Evolutionary conservation across 371 early-diverging fungal species (phyloP), one percentile per base, ranked within the genome.

Genomic region (Circinella umbellata): DNA sequence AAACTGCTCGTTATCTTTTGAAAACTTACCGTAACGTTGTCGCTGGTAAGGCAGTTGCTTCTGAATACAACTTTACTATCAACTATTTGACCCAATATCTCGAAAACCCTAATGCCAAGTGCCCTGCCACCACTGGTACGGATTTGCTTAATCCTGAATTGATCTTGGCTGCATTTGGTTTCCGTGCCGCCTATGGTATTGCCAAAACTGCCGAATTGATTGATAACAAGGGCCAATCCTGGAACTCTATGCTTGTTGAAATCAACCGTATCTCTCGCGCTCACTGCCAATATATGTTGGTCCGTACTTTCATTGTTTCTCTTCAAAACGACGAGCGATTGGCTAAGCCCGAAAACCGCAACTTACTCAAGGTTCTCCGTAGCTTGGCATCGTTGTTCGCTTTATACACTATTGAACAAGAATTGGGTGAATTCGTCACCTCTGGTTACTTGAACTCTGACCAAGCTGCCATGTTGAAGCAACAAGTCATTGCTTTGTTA

Each of bases 241-340:
- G 89, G 91, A 90, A 91, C 82, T 88, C 86, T 8, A 87, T 90
- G 81, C 72, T 89, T 49, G 89, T 90, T 4, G 89, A 86, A 54
- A 81, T 89, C 73, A 85, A 79, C 63, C 81, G 87, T 36, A 82
- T 89, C 69, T 86, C 89, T 35, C 82, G 83, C 37, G 90, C 92
- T 35, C 91, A 93, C 63, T 82, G 90, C 64, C 90, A 91, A 62
- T 86, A 80, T 76, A 81, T 90, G n/a, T 72, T 87, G 10, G 76
- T 85, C 1, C 77, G 86, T 69, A 82, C 88, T 83, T 88, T 88
- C 63, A 78, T 84, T 62, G 80, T 82, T 4, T 72, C 80, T 10
- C 69, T 86, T 34, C 84, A 80, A 20, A 69, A 77, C 49, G 79
- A 83, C 42, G 76, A 46, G 6, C 49, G 59, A n/a, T 61, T 76